Percentiles rank a stretch among this genome's conserved stretches.
phyloP scores from a whole-genome alignment of 2,329 filamentous ascomycete genomes.

The Aspergillus japonicus region DNA sequence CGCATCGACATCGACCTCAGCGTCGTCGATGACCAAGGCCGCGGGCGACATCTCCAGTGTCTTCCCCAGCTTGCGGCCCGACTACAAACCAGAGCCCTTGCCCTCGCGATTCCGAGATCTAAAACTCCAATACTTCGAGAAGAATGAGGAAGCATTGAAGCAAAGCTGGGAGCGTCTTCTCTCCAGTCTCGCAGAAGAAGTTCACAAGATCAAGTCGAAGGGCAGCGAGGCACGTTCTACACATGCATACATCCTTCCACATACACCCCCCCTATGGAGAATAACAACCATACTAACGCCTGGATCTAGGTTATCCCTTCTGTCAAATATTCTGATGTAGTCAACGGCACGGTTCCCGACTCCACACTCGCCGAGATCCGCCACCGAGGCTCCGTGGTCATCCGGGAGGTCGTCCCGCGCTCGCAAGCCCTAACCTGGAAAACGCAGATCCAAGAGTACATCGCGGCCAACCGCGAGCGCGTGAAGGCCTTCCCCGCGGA shows the following conservation, averaged over 20 bases:
- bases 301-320: constrained; percentile 41
- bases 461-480: constrained; percentile 56
- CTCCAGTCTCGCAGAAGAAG: constrained; percentile 39
- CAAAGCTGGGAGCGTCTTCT: constrained; percentile 46
- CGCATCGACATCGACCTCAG: constrained; percentile 32
- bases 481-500: constrained; percentile 63
- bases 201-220: constrained; percentile 40
- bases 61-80: constrained; percentile 47
- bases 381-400: constrained; percentile 61
- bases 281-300: constrained; percentile 7
- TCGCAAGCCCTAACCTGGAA: constrained; percentile 65
- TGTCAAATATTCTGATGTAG: constrained; percentile 42
- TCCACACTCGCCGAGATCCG: constrained; percentile 51
- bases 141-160: constrained; percentile 40
- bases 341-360: constrained; percentile 36
- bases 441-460: constrained; percentile 63
- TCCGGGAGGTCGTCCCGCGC: constrained; percentile 65
- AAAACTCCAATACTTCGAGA: constrained; percentile 39
- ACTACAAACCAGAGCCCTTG: constrained; percentile 43
- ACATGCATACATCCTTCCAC: too few relatives aligned
- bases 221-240: constrained; percentile 39
- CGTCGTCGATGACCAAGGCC: constrained; percentile 41
- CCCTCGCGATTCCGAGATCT: constrained; percentile 44
- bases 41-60: constrained; percentile 50
- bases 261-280: neutral